Evolutionary conservation across 371 early-diverging fungal species (phyloP).

Genomic region (Rhizomucor miehei): DNA sequence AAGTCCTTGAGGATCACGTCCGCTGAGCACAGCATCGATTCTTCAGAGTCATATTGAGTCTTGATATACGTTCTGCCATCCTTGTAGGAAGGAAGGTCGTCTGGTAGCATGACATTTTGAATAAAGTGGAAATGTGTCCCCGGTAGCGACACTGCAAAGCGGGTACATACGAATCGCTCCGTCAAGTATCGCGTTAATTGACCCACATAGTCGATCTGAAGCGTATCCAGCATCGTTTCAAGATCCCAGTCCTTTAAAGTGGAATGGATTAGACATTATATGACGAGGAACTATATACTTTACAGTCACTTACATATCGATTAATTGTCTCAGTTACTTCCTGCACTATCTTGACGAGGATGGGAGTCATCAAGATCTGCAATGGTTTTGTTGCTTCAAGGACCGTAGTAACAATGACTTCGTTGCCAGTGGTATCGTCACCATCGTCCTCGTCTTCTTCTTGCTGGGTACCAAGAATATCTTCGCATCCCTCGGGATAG

Average conservation of each 20-base stretch:
- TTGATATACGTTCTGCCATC: conserved; percentile 53
- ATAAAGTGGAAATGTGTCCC: conserved; percentile 68
- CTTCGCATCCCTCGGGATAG: conserved; percentile 1
- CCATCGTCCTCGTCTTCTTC: conserved; percentile 3
- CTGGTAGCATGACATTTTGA: conserved; percentile 77
- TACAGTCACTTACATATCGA: conserved; percentile 48
- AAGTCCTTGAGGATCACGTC: conserved; percentile 62
- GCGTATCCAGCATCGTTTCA: conserved; percentile 68
- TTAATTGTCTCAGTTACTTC: conserved; percentile 68
- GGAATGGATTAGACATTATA: background rate
- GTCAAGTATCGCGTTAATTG: conserved; percentile 57
- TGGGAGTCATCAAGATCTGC: conserved; percentile 66
- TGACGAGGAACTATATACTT: background rate
- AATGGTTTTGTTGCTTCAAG: conserved; percentile 62
- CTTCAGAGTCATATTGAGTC: conserved; percentile 62
- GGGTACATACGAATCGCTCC: conserved; percentile 48
- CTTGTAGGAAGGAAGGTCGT: conserved; percentile 57
- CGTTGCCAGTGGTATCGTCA: conserved; percentile 25
- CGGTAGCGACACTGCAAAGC: conserved; percentile 60
- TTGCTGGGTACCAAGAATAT: background rate
- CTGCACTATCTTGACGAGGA: conserved; percentile 70
- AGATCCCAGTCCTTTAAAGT: conserved; percentile 61
- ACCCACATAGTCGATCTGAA: conserved; percentile 67
- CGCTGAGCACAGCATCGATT: conserved; percentile 65
- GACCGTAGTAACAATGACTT: conserved; percentile 48